Evolutionary conservation across 345 rosid species (phyloP).

Genomic region (Limnanthes douglasii): DNA sequence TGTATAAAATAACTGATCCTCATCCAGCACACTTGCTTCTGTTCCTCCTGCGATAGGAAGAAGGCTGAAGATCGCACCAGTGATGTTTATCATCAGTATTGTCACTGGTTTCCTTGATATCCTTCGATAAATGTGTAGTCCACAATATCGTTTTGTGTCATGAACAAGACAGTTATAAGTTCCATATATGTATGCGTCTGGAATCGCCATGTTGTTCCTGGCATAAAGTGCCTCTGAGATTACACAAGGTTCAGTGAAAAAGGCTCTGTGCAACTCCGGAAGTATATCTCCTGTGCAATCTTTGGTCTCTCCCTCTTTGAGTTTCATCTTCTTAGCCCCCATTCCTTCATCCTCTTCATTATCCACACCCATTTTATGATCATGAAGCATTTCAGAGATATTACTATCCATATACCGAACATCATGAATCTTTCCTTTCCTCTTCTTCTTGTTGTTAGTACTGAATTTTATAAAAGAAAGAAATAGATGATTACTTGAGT

Average conservation of each 20-base stretch:
- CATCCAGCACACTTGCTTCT: slow-evolving; percentile 45
- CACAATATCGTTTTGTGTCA: slow-evolving; percentile 3
- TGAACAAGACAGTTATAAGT: slow-evolving; percentile 1
- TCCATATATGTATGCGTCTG: slow-evolving; percentile 89
- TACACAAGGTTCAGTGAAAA: slow-evolving; percentile 62
- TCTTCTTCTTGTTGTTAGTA: too few species aligned
- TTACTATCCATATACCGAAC: slow-evolving; percentile 62
- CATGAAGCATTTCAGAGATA: slow-evolving; percentile 17
- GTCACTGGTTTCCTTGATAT: slow-evolving; percentile 61
- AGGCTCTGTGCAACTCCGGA: slow-evolving; percentile 44
- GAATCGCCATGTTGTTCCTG: slow-evolving; percentile 93
- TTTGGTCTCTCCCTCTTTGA: too few species aligned
- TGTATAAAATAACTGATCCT: slow-evolving; percentile 73
- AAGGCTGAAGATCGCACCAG: slow-evolving; percentile 91
- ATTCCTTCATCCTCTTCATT: slow-evolving; percentile 13
- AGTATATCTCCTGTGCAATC: slow-evolving; percentile 54
- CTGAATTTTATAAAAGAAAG: too few species aligned
- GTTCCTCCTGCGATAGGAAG: slow-evolving; percentile 83
- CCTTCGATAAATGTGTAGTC: slow-evolving; percentile 25
- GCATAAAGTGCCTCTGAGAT: slow-evolving; percentile 57
- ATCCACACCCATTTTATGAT: slow-evolving; percentile 18
- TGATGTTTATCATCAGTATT: slow-evolving; percentile 76
- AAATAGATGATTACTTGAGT: too few species aligned
- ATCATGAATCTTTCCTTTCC: slow-evolving; percentile 67
- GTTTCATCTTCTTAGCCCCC: too few species aligned